phyloP scores from a whole-genome alignment of 148 eudicot genomes.

The Pouteria glomerata region DNA sequence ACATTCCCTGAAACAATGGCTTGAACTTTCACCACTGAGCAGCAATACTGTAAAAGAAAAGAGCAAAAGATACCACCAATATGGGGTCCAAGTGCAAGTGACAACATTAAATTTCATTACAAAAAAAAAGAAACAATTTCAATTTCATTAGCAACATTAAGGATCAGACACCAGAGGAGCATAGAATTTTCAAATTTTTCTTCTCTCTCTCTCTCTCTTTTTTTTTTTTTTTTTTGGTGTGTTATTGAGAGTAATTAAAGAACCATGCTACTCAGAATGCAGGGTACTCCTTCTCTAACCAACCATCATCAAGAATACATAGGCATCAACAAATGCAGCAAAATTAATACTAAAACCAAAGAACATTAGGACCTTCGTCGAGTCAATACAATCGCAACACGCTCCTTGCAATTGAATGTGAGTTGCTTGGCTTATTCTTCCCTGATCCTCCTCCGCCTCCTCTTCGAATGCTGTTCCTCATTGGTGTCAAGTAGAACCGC shows the following conservation, averaged over 20 bases:
- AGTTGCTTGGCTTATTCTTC: slow-evolving; percentile 30
- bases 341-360: slow-evolving; percentile 27
- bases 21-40: slow-evolving; percentile 5
- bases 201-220: too few species aligned
- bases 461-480: slow-evolving; percentile 64
- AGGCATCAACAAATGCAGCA: slow-evolving; percentile 24
- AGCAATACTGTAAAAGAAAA: not conserved
- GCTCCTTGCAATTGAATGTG: slow-evolving; percentile 44
- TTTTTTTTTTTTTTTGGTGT: too few species aligned
- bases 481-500: slow-evolving; percentile 68
- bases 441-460: slow-evolving; percentile 39
- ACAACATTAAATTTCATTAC: not conserved
- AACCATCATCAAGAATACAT: slow-evolving; percentile 22
- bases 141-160: not conserved
- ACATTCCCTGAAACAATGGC: slow-evolving; percentile 9
- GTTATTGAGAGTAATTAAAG: slow-evolving; percentile 19
- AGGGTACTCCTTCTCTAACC: slow-evolving; percentile 28
- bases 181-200: slow-evolving; percentile 8
- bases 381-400: slow-evolving; percentile 56
- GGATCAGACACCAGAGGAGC: not conserved
- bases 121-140: not conserved
- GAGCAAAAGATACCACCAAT: not conserved
- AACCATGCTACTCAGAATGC: slow-evolving; percentile 26
- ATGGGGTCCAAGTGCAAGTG: slow-evolving; percentile 11
- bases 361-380: slow-evolving; percentile 29